Evolutionary conservation across 352 stramenopile genomes (phyloP), one percentile per base, ranked within the genome.

Genomic region (Pythium aristosporum): DNA sequence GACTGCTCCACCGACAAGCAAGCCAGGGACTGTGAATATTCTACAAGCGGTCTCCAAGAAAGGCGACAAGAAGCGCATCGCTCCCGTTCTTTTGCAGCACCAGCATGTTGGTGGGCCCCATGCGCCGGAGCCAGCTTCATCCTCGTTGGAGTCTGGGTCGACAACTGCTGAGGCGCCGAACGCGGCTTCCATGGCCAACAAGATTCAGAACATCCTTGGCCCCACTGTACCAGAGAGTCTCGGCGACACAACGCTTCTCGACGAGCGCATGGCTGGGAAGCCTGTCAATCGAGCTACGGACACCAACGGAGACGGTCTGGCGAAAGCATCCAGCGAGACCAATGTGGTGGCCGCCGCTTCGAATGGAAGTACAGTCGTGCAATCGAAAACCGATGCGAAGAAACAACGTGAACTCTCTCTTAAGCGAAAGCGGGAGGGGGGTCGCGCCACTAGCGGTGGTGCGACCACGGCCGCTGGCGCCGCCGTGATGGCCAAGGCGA

Each of bases 181-280:
- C 59, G 57, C 79, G 37, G 81, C 79, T 8, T 92, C 80, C 15
- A 76, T 75, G n/a, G 69, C 83, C n/a, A 90, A 89, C 72, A 86
- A 89, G 51, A 92, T 92, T 58, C 79, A 80, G 36, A 90, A 92
- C 47, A 92, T 92, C 59, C 72, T 90, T 7, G 76, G 77, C 5
- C 83, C 83, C 11, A 85, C 75, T 6, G 59, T 87, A 25, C 87
- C 82, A 34, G 76, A 77, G 16, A 84, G 43, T 21, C 69, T 79
- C 6, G 73, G 76, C 12, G 79, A 91, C 30, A 76, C 75, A 21
- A 79, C 64, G 11, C 58, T 89, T 12, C 68, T 92, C 48, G 70
- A 88, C 47, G 64, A 82, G 48, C 80, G 83, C 6, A 89, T 92
- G 73, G 69, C 73, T 64, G 74, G 72, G 16, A 75, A 67, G 28